Conservation (phyloP, 148 eudicot species). For the Camellia japonica region DNA sequence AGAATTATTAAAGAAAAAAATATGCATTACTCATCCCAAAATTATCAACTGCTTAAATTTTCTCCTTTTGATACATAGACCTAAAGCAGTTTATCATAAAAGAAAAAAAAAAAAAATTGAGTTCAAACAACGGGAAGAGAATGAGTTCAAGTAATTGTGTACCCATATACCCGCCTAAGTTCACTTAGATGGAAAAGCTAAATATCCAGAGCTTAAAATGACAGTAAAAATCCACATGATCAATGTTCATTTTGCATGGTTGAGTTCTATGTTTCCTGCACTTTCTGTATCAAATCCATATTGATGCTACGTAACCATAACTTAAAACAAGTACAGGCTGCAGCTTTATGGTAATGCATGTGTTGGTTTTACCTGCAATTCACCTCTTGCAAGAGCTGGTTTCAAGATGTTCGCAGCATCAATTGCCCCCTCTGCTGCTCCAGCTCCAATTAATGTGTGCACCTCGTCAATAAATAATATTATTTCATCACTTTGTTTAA, state of each 20-base stretch:
- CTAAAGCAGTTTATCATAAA: not conserved
- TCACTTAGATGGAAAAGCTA: not conserved
- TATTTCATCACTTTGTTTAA: constrained; percentile 36
- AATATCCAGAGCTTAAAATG: not conserved
- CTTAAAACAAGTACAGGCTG: not conserved
- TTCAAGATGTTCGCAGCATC: constrained; percentile 43
- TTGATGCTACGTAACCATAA: not conserved
- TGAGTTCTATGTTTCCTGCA: not conserved
- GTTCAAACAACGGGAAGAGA: not conserved
- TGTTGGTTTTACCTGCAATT: constrained; percentile 27
- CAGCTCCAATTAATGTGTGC: constrained; percentile 38
- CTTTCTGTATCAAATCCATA: not conserved
- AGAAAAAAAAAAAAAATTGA: not conserved
- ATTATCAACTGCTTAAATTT: not conserved
- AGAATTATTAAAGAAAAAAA: too few species aligned
- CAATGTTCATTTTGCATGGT: not conserved
- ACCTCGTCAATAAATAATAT: constrained; percentile 44
- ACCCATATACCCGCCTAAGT: not conserved
- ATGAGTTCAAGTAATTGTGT: not conserved
- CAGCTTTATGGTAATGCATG: not conserved
- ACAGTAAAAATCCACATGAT: not conserved
- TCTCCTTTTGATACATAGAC: not conserved
- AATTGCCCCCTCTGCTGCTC: constrained; percentile 45
- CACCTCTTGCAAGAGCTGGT: constrained; percentile 45
- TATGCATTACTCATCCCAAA: not conserved